These are phyloP conservation scores for Tuber microsphaerosporum DNA, from an alignment of 495 filamentous ascomycete genomes.

Conservation along the genomic window DNA sequence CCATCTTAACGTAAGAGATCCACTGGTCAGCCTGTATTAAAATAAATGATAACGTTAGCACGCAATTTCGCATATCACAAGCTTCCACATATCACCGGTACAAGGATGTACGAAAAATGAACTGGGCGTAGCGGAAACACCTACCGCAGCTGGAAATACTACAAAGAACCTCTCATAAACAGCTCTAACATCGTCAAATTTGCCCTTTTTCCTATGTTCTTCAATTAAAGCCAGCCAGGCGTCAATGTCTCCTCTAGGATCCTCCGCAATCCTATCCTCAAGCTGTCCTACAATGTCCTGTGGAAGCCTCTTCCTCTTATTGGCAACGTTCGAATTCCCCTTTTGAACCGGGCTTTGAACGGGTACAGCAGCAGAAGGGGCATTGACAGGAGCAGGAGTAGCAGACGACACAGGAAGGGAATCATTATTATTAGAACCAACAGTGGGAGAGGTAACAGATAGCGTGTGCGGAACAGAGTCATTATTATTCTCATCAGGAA, in stretches of 20 bases:
- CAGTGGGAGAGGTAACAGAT: slow-evolving; percentile 29
- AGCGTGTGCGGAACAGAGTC: slow-evolving; percentile 31
- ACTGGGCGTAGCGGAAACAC: slow-evolving; percentile 43
- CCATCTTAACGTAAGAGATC: slow-evolving; percentile 78
- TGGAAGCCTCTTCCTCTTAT: slow-evolving; percentile 53
- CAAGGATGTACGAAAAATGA: slow-evolving; percentile 3
- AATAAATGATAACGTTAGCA: slow-evolving; percentile 20
- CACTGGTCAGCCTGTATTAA: slow-evolving; percentile 74
- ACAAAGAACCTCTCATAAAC: slow-evolving; percentile 79
- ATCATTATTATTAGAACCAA: slow-evolving; percentile 36
- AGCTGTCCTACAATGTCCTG: slow-evolving; percentile 75
- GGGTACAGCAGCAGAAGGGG: slow-evolving; percentile 30
- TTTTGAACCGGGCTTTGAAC: slow-evolving; percentile 32
- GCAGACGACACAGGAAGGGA: slow-evolving; percentile 34
- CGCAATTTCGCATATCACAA: slow-evolving; percentile 11
- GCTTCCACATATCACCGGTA: slow-evolving; percentile 24
- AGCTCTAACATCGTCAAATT: slow-evolving; percentile 69
- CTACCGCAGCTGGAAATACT: slow-evolving; percentile 82
- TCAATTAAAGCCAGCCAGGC: slow-evolving; percentile 82
- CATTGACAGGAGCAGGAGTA: slow-evolving; percentile 23
- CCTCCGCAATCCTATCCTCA: slow-evolving; percentile 82
- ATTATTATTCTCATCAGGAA: slow-evolving; percentile 38
- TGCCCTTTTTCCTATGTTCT: slow-evolving; percentile 74
- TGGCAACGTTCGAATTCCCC: slow-evolving; percentile 18
- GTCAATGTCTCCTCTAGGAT: slow-evolving; percentile 81